These are phyloP conservation scores for Phytopythium helicoides DNA, from an alignment of 352 stramenopile species.

Conservation along the genomic window DNA sequence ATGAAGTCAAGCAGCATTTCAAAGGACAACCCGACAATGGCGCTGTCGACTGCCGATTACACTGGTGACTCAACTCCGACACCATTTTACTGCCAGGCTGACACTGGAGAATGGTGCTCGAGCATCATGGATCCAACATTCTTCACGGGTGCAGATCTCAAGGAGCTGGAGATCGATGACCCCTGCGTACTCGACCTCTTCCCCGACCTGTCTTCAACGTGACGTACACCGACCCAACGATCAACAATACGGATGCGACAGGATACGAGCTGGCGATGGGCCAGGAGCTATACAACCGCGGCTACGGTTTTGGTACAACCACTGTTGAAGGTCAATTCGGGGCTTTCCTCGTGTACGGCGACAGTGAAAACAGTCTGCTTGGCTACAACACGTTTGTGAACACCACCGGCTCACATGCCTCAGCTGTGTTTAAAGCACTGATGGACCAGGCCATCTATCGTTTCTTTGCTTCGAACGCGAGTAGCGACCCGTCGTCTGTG, in stretches of 20 bases:
- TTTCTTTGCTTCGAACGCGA: conserved; percentile 39
- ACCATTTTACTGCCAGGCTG: too few species aligned
- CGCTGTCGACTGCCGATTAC: conserved; percentile 20
- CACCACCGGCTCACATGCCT: conserved; percentile 44
- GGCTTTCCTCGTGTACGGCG: conserved; percentile 44
- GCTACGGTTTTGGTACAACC: conserved; percentile 18
- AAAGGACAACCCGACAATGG: conserved; percentile 37
- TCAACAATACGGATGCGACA: conserved; percentile 43
- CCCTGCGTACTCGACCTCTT: conserved; percentile 33
- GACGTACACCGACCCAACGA: conserved; percentile 42
- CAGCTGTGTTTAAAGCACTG: conserved; percentile 60
- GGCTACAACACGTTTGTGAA: conserved; percentile 69
- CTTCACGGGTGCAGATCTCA: conserved; percentile 32
- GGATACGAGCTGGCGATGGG: conserved; percentile 44
- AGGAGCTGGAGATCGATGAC: conserved; percentile 18
- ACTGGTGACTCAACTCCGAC: too few species aligned
- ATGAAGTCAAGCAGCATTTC: too few species aligned
- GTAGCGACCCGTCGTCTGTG: conserved; percentile 10
- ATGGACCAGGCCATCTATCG: conserved; percentile 62
- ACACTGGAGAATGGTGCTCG: too few species aligned
- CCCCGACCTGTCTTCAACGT: conserved; percentile 57
- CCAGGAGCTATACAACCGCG: conserved; percentile 50
- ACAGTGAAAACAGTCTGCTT: conserved; percentile 34
- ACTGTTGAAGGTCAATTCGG: conserved; percentile 39
- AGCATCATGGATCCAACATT: too few species aligned